Conservation (phyloP, 441 rosid species). For the Populus tomentosa region DNA sequence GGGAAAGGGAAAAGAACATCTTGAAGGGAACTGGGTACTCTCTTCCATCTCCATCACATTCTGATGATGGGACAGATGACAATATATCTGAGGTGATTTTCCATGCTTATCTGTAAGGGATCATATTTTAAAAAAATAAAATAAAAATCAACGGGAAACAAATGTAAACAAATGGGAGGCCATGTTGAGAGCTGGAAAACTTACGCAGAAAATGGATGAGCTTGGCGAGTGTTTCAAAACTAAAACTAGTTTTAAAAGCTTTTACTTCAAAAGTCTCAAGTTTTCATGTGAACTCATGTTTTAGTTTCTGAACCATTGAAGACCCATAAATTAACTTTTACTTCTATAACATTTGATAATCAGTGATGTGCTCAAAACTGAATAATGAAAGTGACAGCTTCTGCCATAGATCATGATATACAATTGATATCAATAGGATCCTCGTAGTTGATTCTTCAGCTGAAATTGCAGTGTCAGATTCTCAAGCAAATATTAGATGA, state of each 20-base stretch:
- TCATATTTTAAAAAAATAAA: background rate
- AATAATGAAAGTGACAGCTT: background rate
- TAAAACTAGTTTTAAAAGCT: background rate
- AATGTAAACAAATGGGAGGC: background rate
- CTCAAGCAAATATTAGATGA: background rate
- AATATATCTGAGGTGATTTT: slow-evolving; percentile 34
- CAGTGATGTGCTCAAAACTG: background rate
- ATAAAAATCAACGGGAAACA: background rate
- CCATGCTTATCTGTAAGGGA: background rate
- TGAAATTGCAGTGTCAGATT: background rate
- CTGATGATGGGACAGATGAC: slow-evolving; percentile 64
- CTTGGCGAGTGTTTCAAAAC: background rate
- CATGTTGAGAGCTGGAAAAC: background rate
- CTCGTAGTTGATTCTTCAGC: background rate
- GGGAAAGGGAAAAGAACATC: slow-evolving; percentile 78
- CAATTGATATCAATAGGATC: background rate
- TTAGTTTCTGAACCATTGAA: background rate
- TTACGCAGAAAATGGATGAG: background rate
- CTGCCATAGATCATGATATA: background rate
- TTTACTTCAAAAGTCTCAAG: background rate
- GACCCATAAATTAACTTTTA: too few relatives aligned
- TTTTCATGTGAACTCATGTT: background rate
- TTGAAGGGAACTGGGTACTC: slow-evolving; percentile 63
- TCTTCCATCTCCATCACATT: slow-evolving; percentile 57
- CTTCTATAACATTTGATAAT: background rate